A percentile compares a stretch with the other conserved stretches of the same genome.
Evolutionary conservation across 2,329 filamentous ascomycete species (phyloP).

Genomic region (Claviceps quebecensis): DNA sequence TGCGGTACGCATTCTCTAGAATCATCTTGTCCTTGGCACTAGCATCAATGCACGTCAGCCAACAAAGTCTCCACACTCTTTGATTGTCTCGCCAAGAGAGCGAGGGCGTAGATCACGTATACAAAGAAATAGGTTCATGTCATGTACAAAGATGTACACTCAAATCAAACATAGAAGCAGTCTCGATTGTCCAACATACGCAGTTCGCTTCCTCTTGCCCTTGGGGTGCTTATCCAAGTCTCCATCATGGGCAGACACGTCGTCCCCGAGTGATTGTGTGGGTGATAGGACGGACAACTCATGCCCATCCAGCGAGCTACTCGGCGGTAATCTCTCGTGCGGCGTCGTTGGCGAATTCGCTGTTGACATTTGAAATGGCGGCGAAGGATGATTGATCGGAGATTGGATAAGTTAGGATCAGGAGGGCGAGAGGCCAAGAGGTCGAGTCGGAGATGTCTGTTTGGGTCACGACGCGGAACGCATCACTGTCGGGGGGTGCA

Average conservation of each 20-base stretch:
- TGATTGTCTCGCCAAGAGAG: background rate
- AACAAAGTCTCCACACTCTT: background rate
- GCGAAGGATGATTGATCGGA: too few relatives aligned
- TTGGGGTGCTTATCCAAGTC: slow-evolving; percentile 35
- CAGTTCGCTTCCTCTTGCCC: slow-evolving; percentile 48
- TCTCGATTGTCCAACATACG: slow-evolving; percentile 29
- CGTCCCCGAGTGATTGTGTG: slow-evolving; percentile 4
- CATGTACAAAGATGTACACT: too few relatives aligned
- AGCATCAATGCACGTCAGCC: background rate
- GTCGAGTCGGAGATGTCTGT: background rate
- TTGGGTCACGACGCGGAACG: slow-evolving; percentile 5
- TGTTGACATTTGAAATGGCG: slow-evolving; percentile 12
- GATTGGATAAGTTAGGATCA: slow-evolving; percentile 4
- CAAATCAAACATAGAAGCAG: too few relatives aligned
- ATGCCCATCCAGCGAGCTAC: slow-evolving; percentile 13
- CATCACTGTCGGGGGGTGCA: slow-evolving; percentile 5
- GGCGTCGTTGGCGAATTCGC: slow-evolving; percentile 9
- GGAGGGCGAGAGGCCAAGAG: background rate
- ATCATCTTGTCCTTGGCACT: slow-evolving; percentile 82
- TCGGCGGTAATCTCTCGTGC: slow-evolving; percentile 12
- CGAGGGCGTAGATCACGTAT: too few relatives aligned
- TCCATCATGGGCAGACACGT: slow-evolving; percentile 2
- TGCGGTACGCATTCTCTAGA: slow-evolving; percentile 71
- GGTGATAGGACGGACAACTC: slow-evolving; percentile 10
- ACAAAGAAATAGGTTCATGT: too few relatives aligned